Percentiles rank a stretch among this genome's conserved stretches.
These are phyloP conservation scores for Danielia reshetovae DNA, from an alignment of 805 yeast species.

Conservation along the genomic window DNA sequence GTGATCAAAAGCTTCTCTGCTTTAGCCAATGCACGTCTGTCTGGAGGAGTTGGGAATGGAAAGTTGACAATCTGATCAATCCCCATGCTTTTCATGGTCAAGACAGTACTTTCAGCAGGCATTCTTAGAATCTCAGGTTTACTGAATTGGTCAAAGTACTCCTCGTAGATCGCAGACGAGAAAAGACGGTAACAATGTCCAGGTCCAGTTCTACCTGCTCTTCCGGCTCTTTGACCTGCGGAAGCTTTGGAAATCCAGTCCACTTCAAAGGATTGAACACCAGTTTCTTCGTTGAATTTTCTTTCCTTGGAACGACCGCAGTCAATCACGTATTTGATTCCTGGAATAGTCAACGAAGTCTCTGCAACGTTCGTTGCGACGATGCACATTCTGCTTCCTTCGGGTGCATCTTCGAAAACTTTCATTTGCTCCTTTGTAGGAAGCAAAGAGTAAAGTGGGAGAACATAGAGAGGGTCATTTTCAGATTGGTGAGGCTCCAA, in stretches of 20 bases:
- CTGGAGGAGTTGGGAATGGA: constrained; percentile 96
- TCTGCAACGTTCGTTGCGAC: constrained; percentile 98
- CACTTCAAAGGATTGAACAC: constrained; percentile 88
- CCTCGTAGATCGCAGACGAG: constrained; percentile 91
- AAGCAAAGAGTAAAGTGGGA: constrained; percentile 86
- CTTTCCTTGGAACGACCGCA: constrained; percentile 93
- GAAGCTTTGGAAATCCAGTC: constrained; percentile 95
- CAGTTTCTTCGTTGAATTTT: constrained; percentile 72
- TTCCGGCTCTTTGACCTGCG: constrained; percentile 91
- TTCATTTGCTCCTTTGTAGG: constrained; percentile 96
- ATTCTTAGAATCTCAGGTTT: constrained; percentile 87
- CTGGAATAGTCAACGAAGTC: constrained; percentile 94
- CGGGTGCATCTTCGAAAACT: constrained; percentile 83
- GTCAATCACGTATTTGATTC: constrained; percentile 90
- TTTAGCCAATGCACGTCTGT: constrained; percentile 48
- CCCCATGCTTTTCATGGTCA: constrained; percentile 96
- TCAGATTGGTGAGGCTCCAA: constrained; percentile 67
- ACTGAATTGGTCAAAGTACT: constrained; percentile 77
- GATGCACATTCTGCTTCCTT: constrained; percentile 81
- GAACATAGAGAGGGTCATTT: constrained; percentile 77
- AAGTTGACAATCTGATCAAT: constrained; percentile 85
- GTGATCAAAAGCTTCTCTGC: constrained; percentile 67
- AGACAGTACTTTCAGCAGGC: constrained; percentile 96
- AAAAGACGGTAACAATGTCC: constrained; percentile 93
- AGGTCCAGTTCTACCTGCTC: constrained; percentile 99